These are phyloP conservation scores for Trametes elegans DNA, from an alignment of 768 basidiomycete genomes.

Conservation along the genomic window DNA sequence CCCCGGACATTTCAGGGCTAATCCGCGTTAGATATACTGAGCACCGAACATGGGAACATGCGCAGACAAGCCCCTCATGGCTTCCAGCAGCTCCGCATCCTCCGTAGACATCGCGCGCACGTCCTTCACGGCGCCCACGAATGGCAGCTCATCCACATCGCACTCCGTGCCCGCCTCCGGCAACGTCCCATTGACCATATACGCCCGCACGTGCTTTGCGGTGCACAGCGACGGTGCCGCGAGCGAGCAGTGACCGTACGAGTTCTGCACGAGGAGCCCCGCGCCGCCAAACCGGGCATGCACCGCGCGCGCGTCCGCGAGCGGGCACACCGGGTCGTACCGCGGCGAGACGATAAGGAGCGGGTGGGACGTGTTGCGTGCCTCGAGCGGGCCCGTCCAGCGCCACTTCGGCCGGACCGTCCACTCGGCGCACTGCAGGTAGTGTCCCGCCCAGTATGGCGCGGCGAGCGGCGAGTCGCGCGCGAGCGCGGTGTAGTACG, in stretches of 20 bases:
- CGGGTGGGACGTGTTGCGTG: constrained; percentile 20
- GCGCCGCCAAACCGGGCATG: constrained; percentile 18
- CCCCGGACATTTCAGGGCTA: too few species aligned
- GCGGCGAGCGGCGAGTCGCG: constrained; percentile 2
- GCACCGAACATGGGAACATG: constrained; percentile 8
- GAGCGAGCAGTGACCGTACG: constrained; percentile 22
- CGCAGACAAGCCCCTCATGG: constrained; percentile 6
- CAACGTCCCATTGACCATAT: constrained; percentile 20
- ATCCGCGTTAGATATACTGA: too few species aligned
- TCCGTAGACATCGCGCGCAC: constrained; percentile 8
- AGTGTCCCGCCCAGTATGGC: constrained; percentile 17
- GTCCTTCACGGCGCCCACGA: constrained; percentile 8
- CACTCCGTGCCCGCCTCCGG: constrained; percentile 22
- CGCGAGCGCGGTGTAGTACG: not conserved
- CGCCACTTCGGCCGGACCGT: constrained; percentile 19
- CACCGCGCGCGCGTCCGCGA: constrained; percentile 17
- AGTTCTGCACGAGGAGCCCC: constrained; percentile 22
- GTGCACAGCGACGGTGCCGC: constrained; percentile 23
- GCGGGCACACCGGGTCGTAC: constrained; percentile 23
- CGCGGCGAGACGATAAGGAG: constrained; percentile 20
- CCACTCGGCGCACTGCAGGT: constrained; percentile 21
- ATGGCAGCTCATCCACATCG: constrained; percentile 22
- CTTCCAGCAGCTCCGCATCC: constrained; percentile 18
- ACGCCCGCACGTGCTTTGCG: constrained; percentile 20
- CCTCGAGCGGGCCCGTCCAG: constrained; percentile 20